These are phyloP conservation scores for Microbotryum violaceum DNA, from an alignment of 1,284 basidiomycete species.

Conservation along the genomic window DNA sequence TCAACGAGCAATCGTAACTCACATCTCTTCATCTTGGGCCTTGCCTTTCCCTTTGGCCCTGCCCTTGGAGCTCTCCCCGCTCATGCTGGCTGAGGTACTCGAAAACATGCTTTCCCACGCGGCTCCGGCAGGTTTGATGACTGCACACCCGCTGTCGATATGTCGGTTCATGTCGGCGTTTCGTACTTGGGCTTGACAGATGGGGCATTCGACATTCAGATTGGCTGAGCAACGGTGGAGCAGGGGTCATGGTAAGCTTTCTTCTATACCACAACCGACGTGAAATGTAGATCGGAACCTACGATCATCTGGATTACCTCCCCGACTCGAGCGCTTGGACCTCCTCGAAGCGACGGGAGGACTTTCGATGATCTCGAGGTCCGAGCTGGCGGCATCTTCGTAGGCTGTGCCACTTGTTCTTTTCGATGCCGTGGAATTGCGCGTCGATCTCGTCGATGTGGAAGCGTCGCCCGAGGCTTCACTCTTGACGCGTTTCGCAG, in stretches of 20 bases:
- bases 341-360: background rate
- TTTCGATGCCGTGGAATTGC: too few relatives aligned
- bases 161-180: slow-evolving; percentile 2
- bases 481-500: too few relatives aligned
- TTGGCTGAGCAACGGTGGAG: background rate
- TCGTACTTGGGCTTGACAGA: background rate
- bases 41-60: slow-evolving; percentile 3
- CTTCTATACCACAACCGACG: too few relatives aligned
- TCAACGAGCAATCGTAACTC: background rate
- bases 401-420: background rate
- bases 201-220: background rate
- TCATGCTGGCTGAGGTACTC: background rate
- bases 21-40: background rate
- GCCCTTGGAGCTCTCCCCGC: background rate
- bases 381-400: slow-evolving; percentile 6
- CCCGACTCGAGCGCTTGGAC: background rate
- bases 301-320: background rate
- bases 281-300: too few relatives aligned
- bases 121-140: background rate
- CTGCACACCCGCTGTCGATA: slow-evolving; percentile 2
- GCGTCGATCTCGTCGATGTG: too few relatives aligned
- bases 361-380: slow-evolving; percentile 19
- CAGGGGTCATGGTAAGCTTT: background rate
- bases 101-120: background rate
- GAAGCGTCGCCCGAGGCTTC: too few relatives aligned